Percentiles rank a stretch among this genome's conserved stretches.
phyloP scores from a whole-genome alignment of 192 early-diverging fungal genomes.

The Podila epigama region DNA sequence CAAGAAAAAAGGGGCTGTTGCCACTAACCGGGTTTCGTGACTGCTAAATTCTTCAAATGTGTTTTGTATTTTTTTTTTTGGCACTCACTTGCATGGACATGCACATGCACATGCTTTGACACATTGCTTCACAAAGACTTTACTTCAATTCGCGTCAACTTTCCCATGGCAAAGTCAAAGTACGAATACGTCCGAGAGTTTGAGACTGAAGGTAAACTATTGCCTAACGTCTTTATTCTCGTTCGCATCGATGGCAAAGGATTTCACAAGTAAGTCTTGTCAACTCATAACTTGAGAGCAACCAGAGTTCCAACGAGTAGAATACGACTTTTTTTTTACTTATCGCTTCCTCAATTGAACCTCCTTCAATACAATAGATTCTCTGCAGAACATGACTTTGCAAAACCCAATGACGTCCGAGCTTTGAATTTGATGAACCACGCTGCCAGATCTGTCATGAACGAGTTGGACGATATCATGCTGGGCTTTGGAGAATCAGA shows the following conservation, averaged over 20 bases:
- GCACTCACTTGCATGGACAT: no score
- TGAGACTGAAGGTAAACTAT: conserved; percentile 77
- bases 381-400: conserved; percentile 74
- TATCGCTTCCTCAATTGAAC: neutral
- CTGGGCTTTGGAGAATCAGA: conserved; percentile 94
- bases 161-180: conserved; percentile 90
- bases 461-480: conserved; percentile 78
- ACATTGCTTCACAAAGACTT: neutral
- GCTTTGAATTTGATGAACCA: conserved; percentile 86
- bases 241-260: conserved; percentile 93
- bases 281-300: no score
- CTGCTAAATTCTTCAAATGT: no score
- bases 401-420: conserved; percentile 80
- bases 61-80: no score
- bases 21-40: no score
- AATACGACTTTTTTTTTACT: neutral
- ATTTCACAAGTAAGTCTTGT: conserved; percentile 82
- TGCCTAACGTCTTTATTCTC: conserved; percentile 89
- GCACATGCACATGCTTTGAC: neutral
- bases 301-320: no score
- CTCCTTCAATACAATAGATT: conserved; percentile 62
- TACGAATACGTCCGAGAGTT: conserved; percentile 93
- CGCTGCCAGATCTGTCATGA: conserved; percentile 81
- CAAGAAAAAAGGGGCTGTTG: no score
- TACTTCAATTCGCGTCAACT: neutral